Conservation (phyloP, 1,284 basidiomycete species). For the Peniophora sp. region DNA sequence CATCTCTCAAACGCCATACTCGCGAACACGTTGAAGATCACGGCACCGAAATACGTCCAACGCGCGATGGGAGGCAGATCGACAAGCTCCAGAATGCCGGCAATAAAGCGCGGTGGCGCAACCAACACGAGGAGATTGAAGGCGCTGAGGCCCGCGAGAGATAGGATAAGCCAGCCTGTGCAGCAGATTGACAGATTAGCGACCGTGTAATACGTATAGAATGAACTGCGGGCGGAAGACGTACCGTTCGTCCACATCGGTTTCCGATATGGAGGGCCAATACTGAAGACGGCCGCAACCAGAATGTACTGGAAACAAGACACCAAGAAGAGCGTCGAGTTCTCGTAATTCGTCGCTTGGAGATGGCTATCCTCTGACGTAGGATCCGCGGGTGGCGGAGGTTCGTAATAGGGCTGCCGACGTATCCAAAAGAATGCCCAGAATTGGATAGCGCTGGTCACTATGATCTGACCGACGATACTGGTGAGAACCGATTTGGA, state of each 20-base stretch:
- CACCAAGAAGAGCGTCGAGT: slow-evolving; percentile 87
- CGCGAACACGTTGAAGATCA: slow-evolving; percentile 63
- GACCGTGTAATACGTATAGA: slow-evolving; percentile 1
- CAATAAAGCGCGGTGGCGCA: slow-evolving; percentile 55
- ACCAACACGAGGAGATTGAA: slow-evolving; percentile 77
- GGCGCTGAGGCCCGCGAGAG: slow-evolving; percentile 54
- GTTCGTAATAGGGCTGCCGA: slow-evolving; percentile 74
- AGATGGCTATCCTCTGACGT: slow-evolving; percentile 66
- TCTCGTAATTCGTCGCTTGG: slow-evolving; percentile 90
- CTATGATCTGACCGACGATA: slow-evolving; percentile 87
- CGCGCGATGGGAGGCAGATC: slow-evolving; percentile 67
- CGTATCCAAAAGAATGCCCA: slow-evolving; percentile 90
- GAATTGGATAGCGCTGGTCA: slow-evolving; percentile 80
- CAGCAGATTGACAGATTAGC: slow-evolving; percentile 8
- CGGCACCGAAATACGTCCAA: slow-evolving; percentile 61
- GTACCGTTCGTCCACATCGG: slow-evolving; percentile 92
- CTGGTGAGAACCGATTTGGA: slow-evolving; percentile 94
- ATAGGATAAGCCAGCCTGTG: slow-evolving; percentile 71
- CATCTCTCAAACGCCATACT: slow-evolving; percentile 81
- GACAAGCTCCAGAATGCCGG: slow-evolving; percentile 74
- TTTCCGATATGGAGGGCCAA: slow-evolving; percentile 93
- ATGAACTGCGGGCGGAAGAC: background rate
- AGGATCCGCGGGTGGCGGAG: slow-evolving; percentile 40
- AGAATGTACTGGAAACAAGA: slow-evolving; percentile 99
- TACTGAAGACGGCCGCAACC: slow-evolving; percentile 94